Base-by-base conservation (phyloP, 2,329 filamentous ascomycete species). In the Ramularia endophylla region DNA sequence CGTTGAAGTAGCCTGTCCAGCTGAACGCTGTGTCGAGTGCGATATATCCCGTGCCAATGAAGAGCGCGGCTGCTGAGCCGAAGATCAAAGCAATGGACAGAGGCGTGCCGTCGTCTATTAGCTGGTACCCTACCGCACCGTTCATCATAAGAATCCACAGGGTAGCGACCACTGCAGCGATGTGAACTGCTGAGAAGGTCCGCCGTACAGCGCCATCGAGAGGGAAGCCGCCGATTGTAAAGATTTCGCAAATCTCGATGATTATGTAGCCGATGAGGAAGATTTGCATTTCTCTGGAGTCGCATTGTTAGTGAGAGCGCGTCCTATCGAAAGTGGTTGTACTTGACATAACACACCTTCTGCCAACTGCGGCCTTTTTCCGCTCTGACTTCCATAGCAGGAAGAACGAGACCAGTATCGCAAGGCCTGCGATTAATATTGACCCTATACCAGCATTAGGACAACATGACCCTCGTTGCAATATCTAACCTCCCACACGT, bases 11-110 rank as follows among this genome's bases (percentile, higher is more conserved):
- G 33, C 77, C 77, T 1, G 90, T 95, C 81, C 86, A 97, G 51
- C 73, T 70, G 62, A 87, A 89, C 12, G 85, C 90, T 1, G 90
- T 97, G 62, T 98, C 92, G 48, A 98, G 81, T 9, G 88, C 85
- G 59, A 98, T 94, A 64, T 95, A 98, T 25, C 89, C 90, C 1
- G 89, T 94, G 43, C 92, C 92, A 48, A 97, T 72, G 57, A 97
- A 85, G 40, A 97, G 70, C 11, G 78, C 69, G 8, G 72, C 65
- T 0, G 84, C 82, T 11, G 90, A 95, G 30, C 69, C 69, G 37
- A 82, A 48, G 39, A 94, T 80, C 3, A 97, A 73, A 5, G 78
- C 83, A 11, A 97, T 59, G 0, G 90, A 97, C 17, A 94, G 65
- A 1, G 84, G 74, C 1, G 92, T 98, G 35, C 92, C 92, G 56